Evolutionary conservation across 495 filamentous ascomycete genomes (phyloP).

Genomic region (Talaromyces adpressus): DNA sequence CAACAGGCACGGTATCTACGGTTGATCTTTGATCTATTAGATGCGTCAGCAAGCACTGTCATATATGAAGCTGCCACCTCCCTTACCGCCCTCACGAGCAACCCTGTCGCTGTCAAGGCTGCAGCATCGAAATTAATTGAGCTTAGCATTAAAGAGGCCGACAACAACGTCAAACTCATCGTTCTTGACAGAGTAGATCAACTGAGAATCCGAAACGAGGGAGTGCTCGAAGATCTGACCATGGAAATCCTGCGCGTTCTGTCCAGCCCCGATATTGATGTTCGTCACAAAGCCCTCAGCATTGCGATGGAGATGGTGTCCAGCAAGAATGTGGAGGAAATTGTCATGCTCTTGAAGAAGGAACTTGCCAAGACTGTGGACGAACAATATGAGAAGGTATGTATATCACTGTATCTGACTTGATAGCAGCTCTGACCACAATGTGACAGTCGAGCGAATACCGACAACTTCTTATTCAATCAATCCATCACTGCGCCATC

Average conservation of each 20-base stretch:
- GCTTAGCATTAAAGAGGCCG: conserved; percentile 90
- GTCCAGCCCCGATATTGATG: conserved; percentile 92
- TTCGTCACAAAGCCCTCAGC: conserved; percentile 82
- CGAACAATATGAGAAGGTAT: conserved; percentile 92
- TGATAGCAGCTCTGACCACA: background rate
- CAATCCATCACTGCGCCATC: conserved; percentile 96
- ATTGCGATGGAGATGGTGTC: conserved; percentile 97
- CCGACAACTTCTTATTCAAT: conserved; percentile 88
- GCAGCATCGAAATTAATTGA: conserved; percentile 95
- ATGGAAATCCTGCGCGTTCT: conserved; percentile 98
- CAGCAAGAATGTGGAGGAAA: conserved; percentile 98
- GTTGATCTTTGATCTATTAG: conserved; percentile 93
- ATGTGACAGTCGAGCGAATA: conserved; percentile 77
- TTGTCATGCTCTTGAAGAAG: conserved; percentile 92
- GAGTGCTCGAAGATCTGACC: conserved; percentile 88
- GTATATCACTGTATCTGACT: background rate
- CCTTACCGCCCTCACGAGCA: conserved; percentile 88
- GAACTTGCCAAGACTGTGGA: conserved; percentile 96
- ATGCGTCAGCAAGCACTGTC: conserved; percentile 87
- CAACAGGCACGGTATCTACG: conserved; percentile 77
- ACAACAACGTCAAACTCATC: conserved; percentile 99
- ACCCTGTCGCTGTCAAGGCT: conserved; percentile 96
- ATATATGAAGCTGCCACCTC: conserved; percentile 98
- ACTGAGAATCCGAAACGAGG: conserved; percentile 83
- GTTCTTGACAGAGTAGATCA: conserved; percentile 93